Percentiles rank a stretch among this genome's conserved stretches.
Conservation (phyloP, 163 green algal species). For the Prototheca wickerhamii region DNA sequence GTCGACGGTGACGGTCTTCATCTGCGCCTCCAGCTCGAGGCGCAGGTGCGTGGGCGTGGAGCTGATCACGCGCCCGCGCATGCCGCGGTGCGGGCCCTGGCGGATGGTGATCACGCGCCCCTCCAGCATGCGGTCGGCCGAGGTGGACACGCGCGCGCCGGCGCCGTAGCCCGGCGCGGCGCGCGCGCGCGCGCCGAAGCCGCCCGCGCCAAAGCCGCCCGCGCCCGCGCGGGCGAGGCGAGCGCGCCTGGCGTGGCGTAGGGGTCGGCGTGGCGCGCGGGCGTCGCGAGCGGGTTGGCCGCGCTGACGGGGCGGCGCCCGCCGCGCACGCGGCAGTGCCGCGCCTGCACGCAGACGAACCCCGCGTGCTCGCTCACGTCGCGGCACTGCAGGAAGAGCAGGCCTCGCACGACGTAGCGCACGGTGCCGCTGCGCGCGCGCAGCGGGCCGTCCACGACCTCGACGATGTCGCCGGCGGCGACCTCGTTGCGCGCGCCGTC, state of each 20-base stretch:
- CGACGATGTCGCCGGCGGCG: conserved; percentile 38
- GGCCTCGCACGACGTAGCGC: conserved; percentile 66
- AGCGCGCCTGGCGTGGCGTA: conserved; percentile 12
- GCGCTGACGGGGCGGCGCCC: conserved; percentile 2
- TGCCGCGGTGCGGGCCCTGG: conserved; percentile 79
- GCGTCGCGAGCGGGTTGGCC: conserved; percentile 9
- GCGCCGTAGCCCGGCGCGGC: conserved; percentile 24
- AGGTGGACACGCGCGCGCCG: conserved; percentile 28
- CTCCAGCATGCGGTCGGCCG: conserved; percentile 42
- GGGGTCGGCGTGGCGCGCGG: conserved; percentile 10
- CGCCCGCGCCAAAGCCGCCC: conserved; percentile 9
- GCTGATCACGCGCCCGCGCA: conserved; percentile 75
- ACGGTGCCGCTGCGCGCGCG: conserved; percentile 61
- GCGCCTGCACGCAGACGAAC: conserved; percentile 55
- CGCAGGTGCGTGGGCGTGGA: conserved; percentile 78
- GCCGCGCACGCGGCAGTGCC: conserved; percentile 42
- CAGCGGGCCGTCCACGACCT: conserved; percentile 38
- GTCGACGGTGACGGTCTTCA: conserved; percentile 74
- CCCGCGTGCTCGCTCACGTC: conserved; percentile 50
- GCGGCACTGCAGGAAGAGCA: conserved; percentile 71
- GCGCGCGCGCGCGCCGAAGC: conserved; percentile 5
- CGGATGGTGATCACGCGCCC: conserved; percentile 59
- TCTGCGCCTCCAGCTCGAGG: conserved; percentile 89
- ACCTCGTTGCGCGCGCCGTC: conserved; percentile 34
- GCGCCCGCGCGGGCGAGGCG: conserved; percentile 17